Evolutionary conservation across 2,329 filamentous ascomycete genomes (phyloP), one percentile per base, ranked within the genome.

Genomic region (Cytospora piceae): DNA sequence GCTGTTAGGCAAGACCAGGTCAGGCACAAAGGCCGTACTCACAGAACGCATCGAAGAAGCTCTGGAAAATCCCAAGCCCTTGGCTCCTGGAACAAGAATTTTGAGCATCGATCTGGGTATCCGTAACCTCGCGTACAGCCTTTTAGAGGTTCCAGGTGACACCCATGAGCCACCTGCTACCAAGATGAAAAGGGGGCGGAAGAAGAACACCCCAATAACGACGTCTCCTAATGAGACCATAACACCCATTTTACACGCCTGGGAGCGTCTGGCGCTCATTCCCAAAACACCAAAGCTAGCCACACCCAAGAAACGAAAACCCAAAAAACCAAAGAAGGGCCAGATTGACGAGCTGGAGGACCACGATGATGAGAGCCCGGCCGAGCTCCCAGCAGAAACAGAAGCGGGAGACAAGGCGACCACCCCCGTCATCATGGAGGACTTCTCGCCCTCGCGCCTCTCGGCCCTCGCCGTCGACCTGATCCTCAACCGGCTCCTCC

Each of bases 51-150:
- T 92, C 22, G 71, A 77, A 34, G 72, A 77, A 61, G 77, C 79
- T 59, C 71, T 80, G 22, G 53, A 63, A 3, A 55, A 66, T 12
- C 68, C 65, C 39, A 67, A 67, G 24, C 63, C 69, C 24, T 60
- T 71, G n/a, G 22, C 69, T 29, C 4, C 73, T 64, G 42, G 68
- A 72, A 65, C 80, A 70, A 82, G 88, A 53, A 82, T 95, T 29
- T 76, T 95, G 39, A 94, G 91, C 73, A 90, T 96, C 68, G 92
- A 96, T 75, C 90, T 95, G 86, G 92, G 92, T 4, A 90, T 96
- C 70, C 87, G 87, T 53, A 96, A 96, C 74, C 80, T 96, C 4
- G 92, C 91, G 1, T 92, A 87, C 74, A 91, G 90, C 69, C 82
- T 92, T 67, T 75, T 91, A 32, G 66, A 68, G 34, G 52, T 68